Evolutionary conservation across 805 yeast species (phyloP).

Genomic region (Pichia deserticola): DNA sequence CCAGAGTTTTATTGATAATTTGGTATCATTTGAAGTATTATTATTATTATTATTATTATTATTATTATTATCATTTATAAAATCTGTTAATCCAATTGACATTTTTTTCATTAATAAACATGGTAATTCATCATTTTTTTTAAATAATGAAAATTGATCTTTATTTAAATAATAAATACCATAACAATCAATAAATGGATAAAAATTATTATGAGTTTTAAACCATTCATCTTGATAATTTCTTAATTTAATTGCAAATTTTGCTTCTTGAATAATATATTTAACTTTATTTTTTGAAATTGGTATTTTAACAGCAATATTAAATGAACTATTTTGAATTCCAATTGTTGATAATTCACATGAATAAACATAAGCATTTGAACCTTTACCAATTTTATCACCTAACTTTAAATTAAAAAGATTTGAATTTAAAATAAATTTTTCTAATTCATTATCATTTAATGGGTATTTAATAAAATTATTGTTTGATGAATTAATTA

Average conservation of each 20-base stretch:
- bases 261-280: constrained; percentile 22
- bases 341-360: constrained; percentile 13
- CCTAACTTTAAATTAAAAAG: constrained; percentile 17
- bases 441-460: constrained; percentile 12
- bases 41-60: background rate
- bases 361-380: constrained; percentile 25
- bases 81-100: constrained; percentile 22
- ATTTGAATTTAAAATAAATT: constrained; percentile 16
- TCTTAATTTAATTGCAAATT: constrained; percentile 17
- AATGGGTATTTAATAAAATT: constrained; percentile 12
- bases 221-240: constrained; percentile 16
- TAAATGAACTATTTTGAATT: constrained; percentile 2
- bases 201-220: constrained; percentile 4
- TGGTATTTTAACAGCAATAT: constrained; percentile 27
- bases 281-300: constrained; percentile 18
- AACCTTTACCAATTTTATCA: constrained; percentile 22
- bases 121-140: constrained; percentile 22
- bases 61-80: constrained; percentile 9
- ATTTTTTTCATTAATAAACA: constrained; percentile 23
- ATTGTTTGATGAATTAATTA: background rate
- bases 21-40: constrained; percentile 4
- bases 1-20: constrained; percentile 25
- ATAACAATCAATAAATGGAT: constrained; percentile 23
- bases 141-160: constrained; percentile 19
- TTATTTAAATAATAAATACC: constrained; percentile 24